Evolutionary conservation across 1,284 basidiomycete species (phyloP), one percentile per base, ranked within the genome.

Genomic region (Xanthoconium separans): DNA sequence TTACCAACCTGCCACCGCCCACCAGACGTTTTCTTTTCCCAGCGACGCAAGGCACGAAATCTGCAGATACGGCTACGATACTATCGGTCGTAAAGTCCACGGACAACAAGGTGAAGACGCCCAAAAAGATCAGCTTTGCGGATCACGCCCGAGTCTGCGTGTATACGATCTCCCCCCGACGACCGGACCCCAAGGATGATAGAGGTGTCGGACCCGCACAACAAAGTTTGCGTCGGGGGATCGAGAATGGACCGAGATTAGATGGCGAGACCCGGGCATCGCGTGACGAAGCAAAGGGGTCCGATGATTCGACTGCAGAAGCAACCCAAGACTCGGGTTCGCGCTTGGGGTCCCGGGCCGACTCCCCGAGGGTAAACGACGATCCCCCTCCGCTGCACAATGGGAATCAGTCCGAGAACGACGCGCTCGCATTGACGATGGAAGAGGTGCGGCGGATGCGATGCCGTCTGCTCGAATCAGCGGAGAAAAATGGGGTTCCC

Each of bases 61-160:
- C 48, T 15, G 13, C 30, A 34, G 49, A 51, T 10, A 24, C 42
- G 1, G n/a, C 13, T 24, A 50, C n/a, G 44, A n/a, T 24, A 15
- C 31, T 57, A 10, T 57, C 63, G 11, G 39, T 48, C 27, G 54
- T 56, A 39, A 59, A 51, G 41, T 0, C 42, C 15, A 40, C 45
- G 18, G 42, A 55, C 5, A 8, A 51, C 53, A 59, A 53, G 33
- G 29, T 49, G 45, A 70, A 65, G 57, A 57, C 61, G 2, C 68
- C 57, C 16, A 66, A 63, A 54, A 70, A 67, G 51, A 66, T 69
- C 36, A 62, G 58, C 27, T 66, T 66, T 43, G 68, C 68, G 31
- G 39, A 65, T 33, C 64, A 58, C 16, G 68, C 68, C 42, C 57
- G 50, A 18, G 53, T 66, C 43, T 42, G 60, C 10, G 61, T 70